Evolutionary conservation across 345 rosid species (phyloP).

Genomic region (Excoecaria agallocha): DNA sequence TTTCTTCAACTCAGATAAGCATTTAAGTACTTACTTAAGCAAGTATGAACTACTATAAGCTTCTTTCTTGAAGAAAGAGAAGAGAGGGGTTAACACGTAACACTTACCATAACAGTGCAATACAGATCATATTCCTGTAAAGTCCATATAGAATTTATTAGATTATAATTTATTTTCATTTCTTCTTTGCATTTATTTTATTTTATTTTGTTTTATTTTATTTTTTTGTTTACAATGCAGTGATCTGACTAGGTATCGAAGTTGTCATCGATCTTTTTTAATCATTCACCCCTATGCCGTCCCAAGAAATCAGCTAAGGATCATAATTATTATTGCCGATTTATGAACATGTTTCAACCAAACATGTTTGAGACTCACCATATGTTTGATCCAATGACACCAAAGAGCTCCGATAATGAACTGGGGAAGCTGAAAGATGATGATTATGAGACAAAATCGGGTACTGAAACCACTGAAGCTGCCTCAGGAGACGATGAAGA

Average conservation of each 20-base stretch:
- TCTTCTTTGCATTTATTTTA: background rate
- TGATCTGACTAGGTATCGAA: too few species aligned
- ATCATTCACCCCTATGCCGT: background rate
- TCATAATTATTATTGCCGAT: background rate
- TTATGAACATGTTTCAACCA: constrained; percentile 56
- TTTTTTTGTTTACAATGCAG: too few species aligned
- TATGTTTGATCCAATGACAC: constrained; percentile 58
- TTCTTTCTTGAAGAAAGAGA: too few species aligned
- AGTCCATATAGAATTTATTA: constrained; percentile 6
- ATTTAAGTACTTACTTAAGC: too few species aligned
- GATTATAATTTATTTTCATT: background rate
- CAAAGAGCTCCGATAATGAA: constrained; percentile 56
- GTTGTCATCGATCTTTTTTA: too few species aligned
- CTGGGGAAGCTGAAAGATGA: constrained; percentile 59
- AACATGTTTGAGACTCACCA: constrained; percentile 66
- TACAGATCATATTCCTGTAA: background rate
- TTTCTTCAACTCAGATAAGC: background rate
- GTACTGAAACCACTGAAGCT: constrained; percentile 59
- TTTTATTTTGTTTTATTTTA: too few species aligned
- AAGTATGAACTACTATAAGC: background rate
- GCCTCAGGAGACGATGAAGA: constrained; percentile 75
- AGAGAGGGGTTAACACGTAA: background rate
- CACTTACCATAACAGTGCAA: background rate
- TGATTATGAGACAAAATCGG: constrained; percentile 75
- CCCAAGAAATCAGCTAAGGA: too few species aligned